A percentile compares a stretch with the other conserved stretches of the same genome.
Evolutionary conservation across 805 yeast genomes (phyloP).

Genomic region (Candida coleopterorum): DNA sequence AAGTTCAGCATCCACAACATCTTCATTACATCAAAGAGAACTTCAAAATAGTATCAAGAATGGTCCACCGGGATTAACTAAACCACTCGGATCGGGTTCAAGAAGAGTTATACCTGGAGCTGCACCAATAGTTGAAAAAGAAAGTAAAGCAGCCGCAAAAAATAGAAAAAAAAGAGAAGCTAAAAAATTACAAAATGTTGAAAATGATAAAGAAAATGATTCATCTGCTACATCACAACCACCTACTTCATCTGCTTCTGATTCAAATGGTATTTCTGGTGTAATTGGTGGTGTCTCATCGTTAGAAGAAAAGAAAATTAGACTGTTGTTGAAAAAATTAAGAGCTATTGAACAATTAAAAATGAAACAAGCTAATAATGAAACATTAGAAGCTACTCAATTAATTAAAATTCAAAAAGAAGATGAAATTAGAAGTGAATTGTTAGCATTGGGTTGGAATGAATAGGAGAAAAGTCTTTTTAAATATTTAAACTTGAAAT

Average conservation of each 20-base stretch:
- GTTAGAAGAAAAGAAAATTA: conserved; percentile 86
- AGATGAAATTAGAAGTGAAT: conserved; percentile 69
- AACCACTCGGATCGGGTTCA: conserved; percentile 13
- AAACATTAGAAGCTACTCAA: conserved; percentile 89
- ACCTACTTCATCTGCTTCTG: conserved; percentile 10
- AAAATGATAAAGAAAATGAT: conserved; percentile 39
- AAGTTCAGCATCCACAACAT: conserved; percentile 26
- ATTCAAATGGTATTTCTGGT: conserved; percentile 5
- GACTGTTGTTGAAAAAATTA: conserved; percentile 85
- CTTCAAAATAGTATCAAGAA: conserved; percentile 14
- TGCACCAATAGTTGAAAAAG: conserved; percentile 38
- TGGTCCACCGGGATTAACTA: conserved; percentile 15
- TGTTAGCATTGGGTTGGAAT: conserved; percentile 66
- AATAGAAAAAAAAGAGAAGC: conserved; percentile 74
- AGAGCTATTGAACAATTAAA: conserved; percentile 93
- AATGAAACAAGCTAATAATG: conserved; percentile 78
- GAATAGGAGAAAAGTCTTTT: conserved; percentile 24
- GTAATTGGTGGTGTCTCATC: conserved; percentile 61
- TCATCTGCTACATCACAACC: conserved; percentile 5
- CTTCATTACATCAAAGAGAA: conserved; percentile 59
- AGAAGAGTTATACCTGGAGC: conserved; percentile 56
- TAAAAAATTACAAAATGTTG: conserved; percentile 57
- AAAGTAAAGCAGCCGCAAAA: conserved; percentile 63
- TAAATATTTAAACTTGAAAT: not conserved
- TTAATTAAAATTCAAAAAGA: conserved; percentile 85